Base-by-base conservation (phyloP, 306 rosid genomes). In the Rosa multiflora region DNA sequence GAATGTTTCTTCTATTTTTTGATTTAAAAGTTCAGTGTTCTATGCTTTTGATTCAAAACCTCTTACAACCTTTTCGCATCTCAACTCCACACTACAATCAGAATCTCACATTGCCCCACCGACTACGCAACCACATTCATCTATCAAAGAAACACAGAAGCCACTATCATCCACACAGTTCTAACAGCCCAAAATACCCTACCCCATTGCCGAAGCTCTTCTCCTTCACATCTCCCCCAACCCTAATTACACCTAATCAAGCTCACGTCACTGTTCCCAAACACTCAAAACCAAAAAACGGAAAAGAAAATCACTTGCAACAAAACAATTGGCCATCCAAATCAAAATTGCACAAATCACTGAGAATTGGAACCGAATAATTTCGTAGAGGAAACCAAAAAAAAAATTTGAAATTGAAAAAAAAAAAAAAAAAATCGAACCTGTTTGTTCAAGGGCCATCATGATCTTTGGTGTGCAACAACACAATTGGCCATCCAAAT, bases 371-470 rank as follows among this genome's bases (percentile, higher is more conserved):
- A 64, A 78, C 76, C 63, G 59, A 82, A 79, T 32, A 26, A 58
- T 43, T 26, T 35, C 1, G 10, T 46, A 66, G 15, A 17, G 20
- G n/a, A 17, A 53, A 53, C 0, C 2, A 14, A 51, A 51, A 12
- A 12, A 49, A 49, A 12, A 49, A 0, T 5, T 3, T 0, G 2
- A 13, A 12, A 62, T 32, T 1, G 43, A 42, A 17, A 1, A n/a
- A 43, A 67, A 67, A 43, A 4, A 12, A 75, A 43, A 4, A 12
- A 75, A 44, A 64, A 39, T 13, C 74, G 68, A 71, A 93, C 98
- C 98, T 82, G 88, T 81, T 56, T 83, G 88, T 86, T 93, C 94
- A 93, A 87, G 94, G 89, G 94, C 92, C 98, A 86, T 93, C 92
- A 85, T 88, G 97, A 86, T 91, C 93, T 78, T 81, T 82, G 71